Conservation (phyloP, 2,329 filamentous ascomycete species). For the Hypoxylon sp. region DNA sequence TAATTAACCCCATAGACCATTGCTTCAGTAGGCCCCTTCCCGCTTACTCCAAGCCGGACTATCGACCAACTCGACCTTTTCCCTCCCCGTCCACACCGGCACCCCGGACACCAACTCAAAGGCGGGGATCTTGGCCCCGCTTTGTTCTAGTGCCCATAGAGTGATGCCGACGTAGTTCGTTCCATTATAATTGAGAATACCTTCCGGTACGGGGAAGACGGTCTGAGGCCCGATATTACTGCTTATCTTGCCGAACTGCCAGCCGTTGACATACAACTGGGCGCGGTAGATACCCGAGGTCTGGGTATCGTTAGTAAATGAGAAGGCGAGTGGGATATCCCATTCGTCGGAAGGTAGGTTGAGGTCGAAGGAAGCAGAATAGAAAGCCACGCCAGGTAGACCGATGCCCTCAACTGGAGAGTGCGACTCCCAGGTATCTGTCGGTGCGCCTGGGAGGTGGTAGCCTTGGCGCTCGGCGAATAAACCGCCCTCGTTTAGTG, state of each 20-base stretch:
- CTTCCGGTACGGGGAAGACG: slow-evolving; percentile 79
- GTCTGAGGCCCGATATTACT: slow-evolving; percentile 82
- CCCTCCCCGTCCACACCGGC: slow-evolving; percentile 54
- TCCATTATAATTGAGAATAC: slow-evolving; percentile 79
- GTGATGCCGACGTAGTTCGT: slow-evolving; percentile 78
- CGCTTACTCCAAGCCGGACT: slow-evolving; percentile 37
- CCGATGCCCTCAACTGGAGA: slow-evolving; percentile 59
- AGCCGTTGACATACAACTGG: slow-evolving; percentile 81
- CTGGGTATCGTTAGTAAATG: slow-evolving; percentile 64
- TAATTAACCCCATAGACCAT: neutral
- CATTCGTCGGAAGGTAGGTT: slow-evolving; percentile 65
- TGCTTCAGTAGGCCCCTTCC: slow-evolving; percentile 40
- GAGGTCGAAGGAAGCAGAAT: slow-evolving; percentile 68
- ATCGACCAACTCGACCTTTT: slow-evolving; percentile 39
- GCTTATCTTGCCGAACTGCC: slow-evolving; percentile 74
- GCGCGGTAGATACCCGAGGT: slow-evolving; percentile 65
- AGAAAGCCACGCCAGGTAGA: slow-evolving; percentile 71
- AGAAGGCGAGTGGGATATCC: slow-evolving; percentile 74
- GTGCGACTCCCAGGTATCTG: slow-evolving; percentile 58
- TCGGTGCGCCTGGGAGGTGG: slow-evolving; percentile 70
- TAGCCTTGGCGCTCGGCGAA: slow-evolving; percentile 75
- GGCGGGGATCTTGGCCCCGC: slow-evolving; percentile 68
- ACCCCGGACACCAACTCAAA: slow-evolving; percentile 58
- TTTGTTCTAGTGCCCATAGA: slow-evolving; percentile 76
- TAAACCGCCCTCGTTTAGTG: slow-evolving; percentile 77